Evolutionary conservation across 345 rosid species (phyloP).

Genomic region (Citrus medica): DNA sequence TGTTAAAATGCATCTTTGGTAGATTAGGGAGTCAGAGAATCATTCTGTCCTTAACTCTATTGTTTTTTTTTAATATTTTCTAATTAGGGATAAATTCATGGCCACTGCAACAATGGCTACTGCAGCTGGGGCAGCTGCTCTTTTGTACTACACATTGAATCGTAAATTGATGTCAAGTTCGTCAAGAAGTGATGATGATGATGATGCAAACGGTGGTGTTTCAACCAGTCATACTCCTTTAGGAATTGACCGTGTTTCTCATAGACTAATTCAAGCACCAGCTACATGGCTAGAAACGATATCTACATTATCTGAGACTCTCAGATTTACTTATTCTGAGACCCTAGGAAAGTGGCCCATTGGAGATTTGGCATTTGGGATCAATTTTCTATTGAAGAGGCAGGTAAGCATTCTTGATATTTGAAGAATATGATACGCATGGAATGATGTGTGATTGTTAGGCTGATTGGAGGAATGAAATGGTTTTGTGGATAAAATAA

Average conservation of each 20-base stretch:
- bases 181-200: slow-evolving; percentile 37
- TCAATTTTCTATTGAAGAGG: slow-evolving; percentile 87
- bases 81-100: slow-evolving; percentile 60
- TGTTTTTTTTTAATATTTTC: not conserved
- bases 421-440: not conserved
- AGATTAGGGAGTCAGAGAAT: not conserved
- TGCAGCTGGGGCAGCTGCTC: slow-evolving; percentile 98
- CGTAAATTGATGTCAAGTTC: slow-evolving; percentile 47
- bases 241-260: slow-evolving; percentile 71
- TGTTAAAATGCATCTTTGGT: not conserved
- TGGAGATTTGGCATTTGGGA: slow-evolving; percentile 95
- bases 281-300: slow-evolving; percentile 95
- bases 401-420: slow-evolving; percentile 54
- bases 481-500: not conserved
- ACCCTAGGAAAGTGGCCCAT: slow-evolving; percentile 98
- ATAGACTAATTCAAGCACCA: slow-evolving; percentile 85
- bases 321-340: slow-evolving; percentile 93
- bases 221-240: slow-evolving; percentile 32
- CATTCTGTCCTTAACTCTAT: not conserved
- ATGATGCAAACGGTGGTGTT: slow-evolving; percentile 24
- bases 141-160: slow-evolving; percentile 76
- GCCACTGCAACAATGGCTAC: slow-evolving; percentile 99
- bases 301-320: slow-evolving; percentile 89
- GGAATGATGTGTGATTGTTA: not conserved
- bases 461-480: not conserved